Evolutionary conservation across 768 basidiomycete species (phyloP), one percentile per base, ranked within the genome.

Genomic region (Lentinus brumalis): DNA sequence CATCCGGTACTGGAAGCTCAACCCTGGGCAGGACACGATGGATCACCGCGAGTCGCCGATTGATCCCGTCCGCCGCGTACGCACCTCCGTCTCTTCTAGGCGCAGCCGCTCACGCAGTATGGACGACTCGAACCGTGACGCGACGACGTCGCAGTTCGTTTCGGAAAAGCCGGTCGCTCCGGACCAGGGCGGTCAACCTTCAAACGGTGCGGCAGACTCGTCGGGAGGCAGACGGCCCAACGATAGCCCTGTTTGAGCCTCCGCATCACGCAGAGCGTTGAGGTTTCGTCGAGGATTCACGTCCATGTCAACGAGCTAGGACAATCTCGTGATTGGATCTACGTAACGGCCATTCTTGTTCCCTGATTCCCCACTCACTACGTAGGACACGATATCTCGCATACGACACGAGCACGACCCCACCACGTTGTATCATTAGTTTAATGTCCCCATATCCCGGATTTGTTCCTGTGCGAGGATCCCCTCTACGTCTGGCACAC

Each of bases 1-100:
- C 59, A 78, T 75, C 64, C 69, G 73, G n/a, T 84, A 84, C 68
- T 83, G 80, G 82, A 77, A 71, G 15, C 77, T 88, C 61, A 84
- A 84, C 66, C 81, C 81, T 4, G 74, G 72, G 18, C 79, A 80
- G 64, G 79, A 78, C 61, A 76, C 79, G 5, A 75, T 70, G 29
- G 77, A 84, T 54, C 69, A 72, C 30, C 67, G 69, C 7, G 69
- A 77, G 63, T 82, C 81, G 40, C 82, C 81, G 4, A 61, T 63
- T 9, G 78, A 79, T 64, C 80, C 79, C 1, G 62, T 71, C 8
- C 45, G 61, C 47, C 51, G 62, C 42, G 56, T 58, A 6, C 56
- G 53, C 39, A 52, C 46, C 31, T 58, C 61, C 52, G 16, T 57
- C 44, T 35, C 57, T 47, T 42, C 62, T 52, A 39, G 50, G 51